Percentiles rank a stretch among this genome's conserved stretches.
phyloP scores from a whole-genome alignment of 495 filamentous ascomycete genomes.

The Xylaria intraflava region DNA sequence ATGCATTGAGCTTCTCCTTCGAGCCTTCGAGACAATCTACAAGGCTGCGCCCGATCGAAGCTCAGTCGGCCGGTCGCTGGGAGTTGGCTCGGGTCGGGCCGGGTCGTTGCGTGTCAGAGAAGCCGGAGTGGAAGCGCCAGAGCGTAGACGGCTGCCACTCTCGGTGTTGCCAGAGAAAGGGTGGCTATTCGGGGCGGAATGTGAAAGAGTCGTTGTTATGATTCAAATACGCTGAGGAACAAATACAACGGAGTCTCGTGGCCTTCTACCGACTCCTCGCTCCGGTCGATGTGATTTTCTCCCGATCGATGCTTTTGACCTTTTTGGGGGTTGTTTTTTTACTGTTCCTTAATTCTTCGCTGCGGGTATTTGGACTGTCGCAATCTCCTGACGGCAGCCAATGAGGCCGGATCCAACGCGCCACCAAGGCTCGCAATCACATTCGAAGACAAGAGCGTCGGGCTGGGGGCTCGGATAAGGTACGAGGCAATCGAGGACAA shows the following conservation, averaged over 20 bases:
- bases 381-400: constrained; percentile 3
- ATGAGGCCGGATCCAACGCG: background rate
- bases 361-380: background rate
- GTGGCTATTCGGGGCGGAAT: background rate
- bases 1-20: background rate
- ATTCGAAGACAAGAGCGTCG: background rate
- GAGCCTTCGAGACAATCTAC: background rate
- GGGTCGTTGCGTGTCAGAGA: background rate
- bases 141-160: background rate
- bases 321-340: background rate
- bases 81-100: background rate
- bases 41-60: background rate
- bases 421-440: constrained; percentile 4
- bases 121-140: background rate
- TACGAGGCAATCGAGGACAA: background rate
- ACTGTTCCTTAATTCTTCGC: background rate
- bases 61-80: background rate
- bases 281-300: background rate
- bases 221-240: background rate
- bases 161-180: background rate
- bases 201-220: background rate
- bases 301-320: background rate
- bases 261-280: background rate
- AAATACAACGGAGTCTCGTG: background rate
- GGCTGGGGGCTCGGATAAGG: background rate